These are phyloP conservation scores for Apium graveolens DNA, from an alignment of 129 eudicot species.

Conservation along the genomic window DNA sequence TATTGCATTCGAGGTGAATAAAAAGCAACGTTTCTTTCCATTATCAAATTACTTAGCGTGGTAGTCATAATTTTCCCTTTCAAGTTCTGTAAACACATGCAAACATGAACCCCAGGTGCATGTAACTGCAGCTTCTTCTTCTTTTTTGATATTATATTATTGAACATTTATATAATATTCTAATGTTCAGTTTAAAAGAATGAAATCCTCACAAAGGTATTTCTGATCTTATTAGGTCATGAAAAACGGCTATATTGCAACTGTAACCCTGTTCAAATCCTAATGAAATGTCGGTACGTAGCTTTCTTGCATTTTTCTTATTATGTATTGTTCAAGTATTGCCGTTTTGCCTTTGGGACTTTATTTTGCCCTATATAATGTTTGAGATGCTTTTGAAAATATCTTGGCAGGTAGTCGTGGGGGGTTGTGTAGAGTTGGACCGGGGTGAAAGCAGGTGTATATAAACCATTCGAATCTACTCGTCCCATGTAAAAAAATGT, in stretches of 20 bases:
- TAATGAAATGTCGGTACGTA: slow-evolving; percentile 26
- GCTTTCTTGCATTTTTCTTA: background rate
- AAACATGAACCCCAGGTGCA: background rate
- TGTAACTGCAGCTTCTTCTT: background rate
- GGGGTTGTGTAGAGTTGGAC: background rate
- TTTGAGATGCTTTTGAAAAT: background rate
- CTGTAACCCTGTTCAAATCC: slow-evolving; percentile 85
- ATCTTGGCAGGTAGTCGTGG: background rate
- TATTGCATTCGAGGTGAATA: slow-evolving; percentile 84
- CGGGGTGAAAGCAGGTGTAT: background rate
- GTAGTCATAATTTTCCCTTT: background rate
- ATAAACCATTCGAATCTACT: background rate
- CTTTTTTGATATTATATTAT: too few relatives aligned
- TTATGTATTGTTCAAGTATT: background rate
- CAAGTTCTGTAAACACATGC: background rate
- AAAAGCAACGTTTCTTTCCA: background rate
- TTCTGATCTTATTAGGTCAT: slow-evolving; percentile 50
- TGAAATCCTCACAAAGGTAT: background rate
- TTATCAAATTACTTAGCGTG: background rate
- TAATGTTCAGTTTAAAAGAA: background rate
- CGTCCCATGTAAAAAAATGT: background rate
- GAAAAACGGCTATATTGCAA: slow-evolving; percentile 93
- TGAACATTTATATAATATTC: background rate
- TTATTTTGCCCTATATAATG: background rate
- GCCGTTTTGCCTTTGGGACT: background rate